Evolutionary conservation across 305 asterid genomes (phyloP), one percentile per base, ranked within the genome.

Genomic region (Rubia tinctorum): DNA sequence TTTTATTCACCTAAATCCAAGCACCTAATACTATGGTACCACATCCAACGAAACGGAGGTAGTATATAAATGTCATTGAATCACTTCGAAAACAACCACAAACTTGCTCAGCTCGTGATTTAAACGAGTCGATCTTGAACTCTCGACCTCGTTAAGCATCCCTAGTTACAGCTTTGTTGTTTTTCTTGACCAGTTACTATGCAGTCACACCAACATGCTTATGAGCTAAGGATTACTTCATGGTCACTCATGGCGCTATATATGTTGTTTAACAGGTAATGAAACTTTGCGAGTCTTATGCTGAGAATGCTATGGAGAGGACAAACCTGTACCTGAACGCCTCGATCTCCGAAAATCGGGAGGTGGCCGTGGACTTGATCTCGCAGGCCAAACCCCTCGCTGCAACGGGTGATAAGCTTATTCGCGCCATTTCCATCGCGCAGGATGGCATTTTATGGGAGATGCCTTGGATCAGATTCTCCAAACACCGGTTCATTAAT

Each of bases 371-470:
- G 78, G 88, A 86, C 45, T 80, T 90, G 30, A 66, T 82, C 30
- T 72, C 84, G 8, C 87, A 80, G 73, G 88, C 93, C 73, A 89
- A 80, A 72, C 89, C 87, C 61, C 70, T 90, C 71, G 80, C 90
- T 30, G 88, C 80, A 49, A 79, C 88, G 2, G 96, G 93, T 71
- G 71, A 80, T 63, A 92, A 90, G 84, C 92, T 92, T 73, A 73
- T 89, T 64, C 82, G 86, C 3, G 82, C 78, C 45, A 86, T 92
- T 75, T 75, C 45, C 71, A 78, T 71, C 75, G 75, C 88, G 68
- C 88, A 92, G 98, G 94, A 84, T 18, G 95, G 90, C 27, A 71
- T 88, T 80, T 62, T 71, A 47, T 92, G 96, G 97, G 98, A 92
- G 81, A 86, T 78, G 72, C 85, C 87, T 0, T 86, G 85, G 85